A percentile compares a stretch with the other conserved stretches of the same genome.
phyloP scores from a whole-genome alignment of 179 eudicot species.

The Actinidia arguta region DNA sequence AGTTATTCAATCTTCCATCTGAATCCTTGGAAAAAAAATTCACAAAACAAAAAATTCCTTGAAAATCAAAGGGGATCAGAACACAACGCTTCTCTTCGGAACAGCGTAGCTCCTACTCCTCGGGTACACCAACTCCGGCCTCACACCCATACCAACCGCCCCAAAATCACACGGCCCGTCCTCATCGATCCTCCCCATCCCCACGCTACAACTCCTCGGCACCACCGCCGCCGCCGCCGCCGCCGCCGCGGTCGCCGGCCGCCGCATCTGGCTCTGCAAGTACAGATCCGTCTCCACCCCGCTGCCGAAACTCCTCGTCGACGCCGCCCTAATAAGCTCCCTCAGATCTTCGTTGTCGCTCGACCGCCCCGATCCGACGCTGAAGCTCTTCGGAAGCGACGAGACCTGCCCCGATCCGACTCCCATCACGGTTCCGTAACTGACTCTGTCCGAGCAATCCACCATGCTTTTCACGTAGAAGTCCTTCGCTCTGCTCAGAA shows the following conservation, averaged over 20 bases:
- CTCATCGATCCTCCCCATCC: slow-evolving; percentile 85
- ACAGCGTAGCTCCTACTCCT: slow-evolving; percentile 47
- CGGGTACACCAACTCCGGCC: slow-evolving; percentile 32
- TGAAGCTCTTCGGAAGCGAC: slow-evolving; percentile 61
- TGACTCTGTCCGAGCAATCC: slow-evolving; percentile 32
- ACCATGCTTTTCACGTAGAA: slow-evolving; percentile 69
- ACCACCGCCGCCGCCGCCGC: slow-evolving; percentile 4
- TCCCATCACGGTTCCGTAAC: slow-evolving; percentile 25
- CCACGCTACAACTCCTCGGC: slow-evolving; percentile 78
- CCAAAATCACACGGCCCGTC: slow-evolving; percentile 47
- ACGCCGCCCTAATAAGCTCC: slow-evolving; percentile 64
- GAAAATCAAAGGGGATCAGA: background rate
- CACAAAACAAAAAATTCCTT: too few relatives aligned
- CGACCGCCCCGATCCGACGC: slow-evolving; percentile 41
- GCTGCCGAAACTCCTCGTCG: slow-evolving; percentile 25
- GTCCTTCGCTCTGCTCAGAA: slow-evolving; percentile 64
- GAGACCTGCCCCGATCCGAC: background rate
- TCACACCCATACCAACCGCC: slow-evolving; percentile 6
- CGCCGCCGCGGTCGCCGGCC: slow-evolving; percentile 3
- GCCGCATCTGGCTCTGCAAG: slow-evolving; percentile 21
- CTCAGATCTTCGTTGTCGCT: slow-evolving; percentile 48
- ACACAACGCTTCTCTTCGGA: slow-evolving; percentile 14
- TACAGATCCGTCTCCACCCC: slow-evolving; percentile 1
- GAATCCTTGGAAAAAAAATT: background rate
- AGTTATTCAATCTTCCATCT: background rate